Evolutionary conservation across 169 alveolate species (phyloP), one percentile per base, ranked within the genome.

Genomic region (Plasmodium relictum): DNA sequence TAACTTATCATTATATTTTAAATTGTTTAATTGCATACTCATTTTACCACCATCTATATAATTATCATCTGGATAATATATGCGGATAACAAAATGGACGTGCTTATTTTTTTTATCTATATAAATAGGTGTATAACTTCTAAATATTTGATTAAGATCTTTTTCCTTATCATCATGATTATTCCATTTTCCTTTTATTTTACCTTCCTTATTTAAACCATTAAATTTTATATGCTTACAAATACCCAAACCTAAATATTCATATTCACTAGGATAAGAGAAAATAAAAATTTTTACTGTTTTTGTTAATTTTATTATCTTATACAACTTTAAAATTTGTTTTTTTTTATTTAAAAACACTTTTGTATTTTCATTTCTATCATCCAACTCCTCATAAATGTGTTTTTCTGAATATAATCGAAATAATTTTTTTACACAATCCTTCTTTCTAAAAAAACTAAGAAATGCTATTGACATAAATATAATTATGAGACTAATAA

Each of bases 11-110:
- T 59, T 59, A 18, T 24, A 20, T n/a, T 50, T 24, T 71, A 86
- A 58, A 37, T 54, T 45, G 14, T 69, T 45, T 24, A 86, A 10
- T 0, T 86, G 72, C 8, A 48, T 44, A 37, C 92, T 86, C 92
- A 86, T 70, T 65, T 92, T 89, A 0, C 96, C 96, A 5, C 96
- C 96, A 93, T 94, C 96, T 1, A 93, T 86, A 73, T 45, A 94
- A 14, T 72, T 20, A 3, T 31, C 73, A 52, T 89, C 87, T 18
- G 83, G 93, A 26, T 88, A 62, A 72, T 94, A 94, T 61, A 94
- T 89, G 6, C 96, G 92, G 26, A 94, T 94, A n/a, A 91, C 85
- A 65, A 94, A 92, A 85, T 94, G 96, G 42, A 91, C 87, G 16
- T 76, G 88, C 31, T 91, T 66, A 18, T 88, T 73, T 10, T 78